Conservation (phyloP, 768 basidiomycete genomes). For the Mycena vulgaris region DNA sequence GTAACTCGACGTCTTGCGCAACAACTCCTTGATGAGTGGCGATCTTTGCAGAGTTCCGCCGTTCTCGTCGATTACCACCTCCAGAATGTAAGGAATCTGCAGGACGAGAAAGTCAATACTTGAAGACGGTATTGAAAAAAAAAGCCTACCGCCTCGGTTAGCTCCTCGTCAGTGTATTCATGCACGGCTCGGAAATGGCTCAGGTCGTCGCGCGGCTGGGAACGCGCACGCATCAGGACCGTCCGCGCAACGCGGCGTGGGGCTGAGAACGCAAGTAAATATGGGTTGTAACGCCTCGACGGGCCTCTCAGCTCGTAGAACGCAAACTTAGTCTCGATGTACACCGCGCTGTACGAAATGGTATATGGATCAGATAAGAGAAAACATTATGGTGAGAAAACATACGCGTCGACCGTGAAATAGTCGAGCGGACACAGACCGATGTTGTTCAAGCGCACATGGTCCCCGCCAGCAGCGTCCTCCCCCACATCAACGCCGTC, state of each 20-base stretch:
- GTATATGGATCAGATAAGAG: neutral
- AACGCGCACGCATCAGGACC: slow-evolving; percentile 55
- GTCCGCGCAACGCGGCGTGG: slow-evolving; percentile 68
- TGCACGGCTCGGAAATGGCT: slow-evolving; percentile 55
- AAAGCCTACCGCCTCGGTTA: slow-evolving; percentile 24
- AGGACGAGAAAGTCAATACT: neutral
- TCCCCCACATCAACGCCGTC: slow-evolving; percentile 56
- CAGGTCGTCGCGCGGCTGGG: slow-evolving; percentile 49
- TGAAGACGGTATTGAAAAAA: neutral
- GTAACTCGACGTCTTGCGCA: neutral
- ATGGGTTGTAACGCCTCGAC: slow-evolving; percentile 58
- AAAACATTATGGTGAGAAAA: slow-evolving; percentile 20
- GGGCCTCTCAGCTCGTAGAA: slow-evolving; percentile 74
- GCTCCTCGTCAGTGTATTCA: slow-evolving; percentile 37
- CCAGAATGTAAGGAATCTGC: slow-evolving; percentile 27
- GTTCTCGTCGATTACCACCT: slow-evolving; percentile 19
- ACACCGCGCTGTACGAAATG: slow-evolving; percentile 68
- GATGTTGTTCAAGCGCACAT: slow-evolving; percentile 65
- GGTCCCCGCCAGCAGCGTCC: slow-evolving; percentile 40
- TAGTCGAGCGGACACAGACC: slow-evolving; percentile 68
- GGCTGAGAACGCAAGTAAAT: slow-evolving; percentile 65
- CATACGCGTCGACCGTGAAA: slow-evolving; percentile 65
- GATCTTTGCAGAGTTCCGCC: neutral
- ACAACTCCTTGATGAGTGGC: slow-evolving; percentile 29
- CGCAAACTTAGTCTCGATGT: slow-evolving; percentile 74